These are phyloP conservation scores for Gnetum montanum DNA, from an alignment of 75 land plant species.

Conservation along the genomic window DNA sequence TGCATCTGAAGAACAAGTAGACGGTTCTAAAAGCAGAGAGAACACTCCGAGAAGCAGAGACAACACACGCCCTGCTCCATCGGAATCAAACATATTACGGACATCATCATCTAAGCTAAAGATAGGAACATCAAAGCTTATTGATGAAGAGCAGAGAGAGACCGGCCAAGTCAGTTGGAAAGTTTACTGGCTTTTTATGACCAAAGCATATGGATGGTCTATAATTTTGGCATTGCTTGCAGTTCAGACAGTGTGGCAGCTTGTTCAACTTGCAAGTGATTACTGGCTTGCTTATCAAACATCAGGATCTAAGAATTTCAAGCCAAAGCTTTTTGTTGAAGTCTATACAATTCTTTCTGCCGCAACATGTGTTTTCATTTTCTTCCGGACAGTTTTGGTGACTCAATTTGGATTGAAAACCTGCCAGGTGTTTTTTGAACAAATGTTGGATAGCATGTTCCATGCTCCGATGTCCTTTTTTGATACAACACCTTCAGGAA, in stretches of 20 bases:
- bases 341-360: conserved; percentile 54
- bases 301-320: conserved; percentile 38
- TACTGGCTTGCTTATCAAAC: conserved; percentile 96
- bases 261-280: conserved; percentile 49
- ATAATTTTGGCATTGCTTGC: conserved; percentile 35
- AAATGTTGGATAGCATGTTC: conserved; percentile 66
- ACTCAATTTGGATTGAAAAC: conserved; percentile 66
- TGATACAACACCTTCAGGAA: conserved; percentile 97
- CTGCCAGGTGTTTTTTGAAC: conserved; percentile 61
- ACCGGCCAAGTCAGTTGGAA: conserved; percentile 63
- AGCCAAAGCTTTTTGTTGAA: conserved; percentile 41
- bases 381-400: conserved; percentile 28
- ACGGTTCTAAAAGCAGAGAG: neutral
- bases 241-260: conserved; percentile 62
- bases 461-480: conserved; percentile 99
- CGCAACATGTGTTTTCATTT: conserved; percentile 31
- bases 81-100: neutral
- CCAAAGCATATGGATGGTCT: conserved; percentile 87
- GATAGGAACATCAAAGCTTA: conserved; percentile 46
- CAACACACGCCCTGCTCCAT: neutral
- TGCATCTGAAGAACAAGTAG: conserved; percentile 15
- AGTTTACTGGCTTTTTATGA: conserved; percentile 66
- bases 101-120: conserved; percentile 6
- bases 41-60: neutral
- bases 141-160: conserved; percentile 86